Evolutionary conservation across 768 basidiomycete species (phyloP).

Genomic region (Xerocomus brunneocitrinus): DNA sequence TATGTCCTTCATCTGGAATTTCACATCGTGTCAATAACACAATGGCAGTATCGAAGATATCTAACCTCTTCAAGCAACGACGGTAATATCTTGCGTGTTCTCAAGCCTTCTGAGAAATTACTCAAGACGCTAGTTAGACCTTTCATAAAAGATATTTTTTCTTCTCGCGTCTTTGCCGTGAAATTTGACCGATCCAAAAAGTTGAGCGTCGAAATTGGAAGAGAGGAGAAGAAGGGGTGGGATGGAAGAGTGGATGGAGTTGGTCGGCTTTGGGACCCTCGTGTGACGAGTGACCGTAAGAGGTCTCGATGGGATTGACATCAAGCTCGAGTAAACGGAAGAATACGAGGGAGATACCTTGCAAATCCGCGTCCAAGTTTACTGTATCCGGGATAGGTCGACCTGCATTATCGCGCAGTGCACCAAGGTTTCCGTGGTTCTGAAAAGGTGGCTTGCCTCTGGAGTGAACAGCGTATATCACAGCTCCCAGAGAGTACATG

Average conservation of each 20-base stretch:
- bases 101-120: constrained; percentile 82
- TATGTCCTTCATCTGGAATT: constrained; percentile 81
- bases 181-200: constrained; percentile 96
- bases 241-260: constrained; percentile 77
- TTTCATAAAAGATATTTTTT: constrained; percentile 95
- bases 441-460: constrained; percentile 85
- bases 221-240: constrained; percentile 89
- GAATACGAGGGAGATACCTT: constrained; percentile 41
- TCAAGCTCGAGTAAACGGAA: constrained; percentile 7
- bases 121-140: constrained; percentile 77
- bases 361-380: constrained; percentile 64
- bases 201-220: constrained; percentile 93
- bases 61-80: constrained; percentile 90
- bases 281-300: constrained; percentile 74
- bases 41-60: constrained; percentile 1
- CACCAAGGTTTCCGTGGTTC: constrained; percentile 71
- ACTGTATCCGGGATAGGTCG: constrained; percentile 60
- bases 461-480: constrained; percentile 89
- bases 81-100: constrained; percentile 85
- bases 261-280: constrained; percentile 67
- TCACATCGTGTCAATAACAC: constrained; percentile 6
- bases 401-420: constrained; percentile 65
- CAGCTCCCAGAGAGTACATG: constrained; percentile 87
- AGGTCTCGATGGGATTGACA: constrained; percentile 47
- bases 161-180: constrained; percentile 88